These are phyloP conservation scores for Haplographium delicatum DNA, from an alignment of 495 filamentous ascomycete genomes.

Conservation along the genomic window DNA sequence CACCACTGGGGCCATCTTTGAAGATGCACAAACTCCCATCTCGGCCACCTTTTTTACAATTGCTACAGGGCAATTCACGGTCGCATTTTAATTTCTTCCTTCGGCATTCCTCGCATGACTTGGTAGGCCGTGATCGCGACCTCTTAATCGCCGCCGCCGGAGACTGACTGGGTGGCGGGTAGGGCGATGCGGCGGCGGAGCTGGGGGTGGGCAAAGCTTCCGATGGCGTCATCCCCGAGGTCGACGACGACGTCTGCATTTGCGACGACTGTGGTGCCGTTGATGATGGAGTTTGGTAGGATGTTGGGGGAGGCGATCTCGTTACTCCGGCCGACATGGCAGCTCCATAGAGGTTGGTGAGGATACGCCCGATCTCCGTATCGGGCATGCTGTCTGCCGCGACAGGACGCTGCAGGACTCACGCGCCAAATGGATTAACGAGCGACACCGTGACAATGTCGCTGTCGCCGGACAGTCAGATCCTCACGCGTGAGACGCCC, in stretches of 20 bases:
- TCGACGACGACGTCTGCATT: background rate
- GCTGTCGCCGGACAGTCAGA: too few relatives aligned
- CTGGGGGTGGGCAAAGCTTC: background rate
- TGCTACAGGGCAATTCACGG: constrained; percentile 18
- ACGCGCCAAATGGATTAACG: too few relatives aligned
- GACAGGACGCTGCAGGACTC: too few relatives aligned
- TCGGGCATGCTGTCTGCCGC: constrained; percentile 9
- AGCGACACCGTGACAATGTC: too few relatives aligned
- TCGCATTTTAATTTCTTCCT: constrained; percentile 25
- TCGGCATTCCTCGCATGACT: constrained; percentile 19
- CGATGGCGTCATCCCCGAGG: background rate
- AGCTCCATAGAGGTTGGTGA: constrained; percentile 6
- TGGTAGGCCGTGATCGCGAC: constrained; percentile 3
- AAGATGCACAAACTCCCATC: constrained; percentile 8
- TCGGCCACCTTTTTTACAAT: constrained; percentile 17
- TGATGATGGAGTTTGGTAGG: background rate
- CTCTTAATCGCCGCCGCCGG: background rate
- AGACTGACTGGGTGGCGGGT: background rate
- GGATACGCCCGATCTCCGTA: constrained; percentile 12
- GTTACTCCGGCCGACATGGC: background rate
- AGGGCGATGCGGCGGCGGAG: background rate
- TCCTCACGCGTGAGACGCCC: too few relatives aligned
- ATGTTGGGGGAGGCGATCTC: background rate
- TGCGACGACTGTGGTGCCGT: background rate
- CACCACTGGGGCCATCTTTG: constrained; percentile 7